Evolutionary conservation across 495 filamentous ascomycete species (phyloP).

Genomic region (Schizothecium vesticola): DNA sequence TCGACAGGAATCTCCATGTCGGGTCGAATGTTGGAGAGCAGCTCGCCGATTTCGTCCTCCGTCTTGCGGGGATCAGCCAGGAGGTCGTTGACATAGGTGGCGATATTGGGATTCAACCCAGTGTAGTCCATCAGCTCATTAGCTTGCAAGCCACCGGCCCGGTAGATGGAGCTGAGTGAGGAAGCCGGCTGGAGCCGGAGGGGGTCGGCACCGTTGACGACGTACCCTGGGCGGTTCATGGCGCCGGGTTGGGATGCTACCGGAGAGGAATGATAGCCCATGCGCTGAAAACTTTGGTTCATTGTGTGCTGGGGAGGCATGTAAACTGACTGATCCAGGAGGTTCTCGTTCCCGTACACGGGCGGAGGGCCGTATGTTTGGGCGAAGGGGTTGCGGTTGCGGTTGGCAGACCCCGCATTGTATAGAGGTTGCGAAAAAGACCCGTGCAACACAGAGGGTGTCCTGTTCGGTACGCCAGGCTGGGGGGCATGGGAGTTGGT

Average conservation of each 20-base stretch:
- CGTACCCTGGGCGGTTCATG: neutral
- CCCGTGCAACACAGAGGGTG: too few species aligned
- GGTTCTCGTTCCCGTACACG: neutral
- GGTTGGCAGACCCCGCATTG: neutral
- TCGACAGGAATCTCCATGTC: constrained; percentile 62
- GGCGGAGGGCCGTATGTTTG: neutral
- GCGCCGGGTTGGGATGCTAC: neutral
- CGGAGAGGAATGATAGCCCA: neutral
- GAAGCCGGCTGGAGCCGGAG: neutral
- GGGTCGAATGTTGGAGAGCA: constrained; percentile 69
- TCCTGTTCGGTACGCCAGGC: neutral
- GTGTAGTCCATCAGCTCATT: constrained; percentile 22
- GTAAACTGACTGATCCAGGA: neutral
- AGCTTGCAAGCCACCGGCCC: constrained; percentile 20
- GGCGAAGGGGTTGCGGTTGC: neutral
- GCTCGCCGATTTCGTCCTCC: constrained; percentile 58
- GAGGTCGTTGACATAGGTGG: constrained; percentile 34
- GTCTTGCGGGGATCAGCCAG: constrained; percentile 54
- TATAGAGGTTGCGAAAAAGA: neutral
- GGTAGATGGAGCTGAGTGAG: neutral
- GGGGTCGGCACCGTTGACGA: neutral
- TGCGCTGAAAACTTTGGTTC: neutral
- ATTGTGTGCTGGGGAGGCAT: neutral
- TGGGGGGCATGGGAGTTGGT: neutral
- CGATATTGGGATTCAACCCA: constrained; percentile 20